These are phyloP conservation scores for Lepraria neglecta DNA, from an alignment of 495 filamentous ascomycete species.

Conservation along the genomic window DNA sequence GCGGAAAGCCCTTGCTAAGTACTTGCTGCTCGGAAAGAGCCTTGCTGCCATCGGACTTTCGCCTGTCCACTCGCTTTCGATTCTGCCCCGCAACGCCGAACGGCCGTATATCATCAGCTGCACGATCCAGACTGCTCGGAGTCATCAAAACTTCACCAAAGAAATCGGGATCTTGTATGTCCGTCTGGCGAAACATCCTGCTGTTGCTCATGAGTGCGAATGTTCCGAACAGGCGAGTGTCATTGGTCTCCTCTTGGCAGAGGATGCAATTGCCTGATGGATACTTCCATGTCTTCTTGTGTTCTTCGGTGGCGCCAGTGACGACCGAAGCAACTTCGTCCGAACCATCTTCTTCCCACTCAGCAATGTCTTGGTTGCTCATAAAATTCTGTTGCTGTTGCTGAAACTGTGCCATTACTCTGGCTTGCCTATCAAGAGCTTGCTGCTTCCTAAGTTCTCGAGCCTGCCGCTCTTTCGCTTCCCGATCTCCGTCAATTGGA, in stretches of 20 bases:
- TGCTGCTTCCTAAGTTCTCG: conserved; percentile 83
- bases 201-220: conserved; percentile 86
- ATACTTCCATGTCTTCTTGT: conserved; percentile 79
- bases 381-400: conserved; percentile 93
- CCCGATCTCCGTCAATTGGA: conserved; percentile 32
- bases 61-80: conserved; percentile 62
- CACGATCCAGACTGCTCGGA: conserved; percentile 73
- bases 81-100: conserved; percentile 90
- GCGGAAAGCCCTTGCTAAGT: conserved; percentile 82
- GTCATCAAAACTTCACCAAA: conserved; percentile 70
- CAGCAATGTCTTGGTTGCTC: conserved; percentile 72
- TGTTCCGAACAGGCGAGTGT: conserved; percentile 81
- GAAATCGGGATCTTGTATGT: conserved; percentile 72
- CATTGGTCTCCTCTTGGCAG: conserved; percentile 93
- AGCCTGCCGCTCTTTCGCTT: conserved; percentile 43
- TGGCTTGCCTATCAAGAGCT: conserved; percentile 79
- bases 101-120: conserved; percentile 72
- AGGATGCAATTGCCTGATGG: conserved; percentile 92
- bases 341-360: conserved; percentile 74
- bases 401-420: conserved; percentile 94
- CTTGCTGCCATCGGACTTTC: conserved; percentile 62
- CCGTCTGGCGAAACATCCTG: conserved; percentile 77
- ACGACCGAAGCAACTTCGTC: conserved; percentile 60
- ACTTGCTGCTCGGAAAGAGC: conserved; percentile 70
- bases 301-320: conserved; percentile 48